Percentiles rank a stretch among this genome's conserved stretches.
Evolutionary conservation across 164 flowering plant species (phyloP).

Genomic region (Protea cynaroides): DNA sequence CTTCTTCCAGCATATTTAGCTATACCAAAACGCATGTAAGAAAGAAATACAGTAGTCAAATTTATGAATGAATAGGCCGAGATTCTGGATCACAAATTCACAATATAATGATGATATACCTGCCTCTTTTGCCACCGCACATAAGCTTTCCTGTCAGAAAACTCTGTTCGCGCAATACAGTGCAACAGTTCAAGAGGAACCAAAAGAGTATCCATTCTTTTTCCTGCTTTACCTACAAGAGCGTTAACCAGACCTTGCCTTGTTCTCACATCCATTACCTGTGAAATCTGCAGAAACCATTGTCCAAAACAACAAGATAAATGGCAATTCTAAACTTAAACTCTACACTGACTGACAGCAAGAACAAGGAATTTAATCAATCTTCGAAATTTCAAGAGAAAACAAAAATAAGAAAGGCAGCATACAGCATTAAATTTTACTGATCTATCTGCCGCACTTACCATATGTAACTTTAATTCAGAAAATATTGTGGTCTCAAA

Average conservation of each 20-base stretch:
- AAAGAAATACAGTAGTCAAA: background rate
- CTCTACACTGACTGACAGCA: background rate
- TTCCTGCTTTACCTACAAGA: slow-evolving; percentile 83
- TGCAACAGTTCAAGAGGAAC: slow-evolving; percentile 86
- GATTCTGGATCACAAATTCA: too few species aligned
- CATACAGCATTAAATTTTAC: too few species aligned
- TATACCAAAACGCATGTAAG: slow-evolving; percentile 26
- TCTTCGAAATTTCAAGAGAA: too few species aligned
- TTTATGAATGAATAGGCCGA: too few species aligned
- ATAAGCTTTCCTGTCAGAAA: slow-evolving; percentile 90
- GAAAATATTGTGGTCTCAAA: too few species aligned
- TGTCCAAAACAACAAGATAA: background rate
- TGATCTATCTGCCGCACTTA: too few species aligned
- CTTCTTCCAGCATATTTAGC: slow-evolving; percentile 94
- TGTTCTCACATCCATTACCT: slow-evolving; percentile 88
- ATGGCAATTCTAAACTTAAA: background rate
- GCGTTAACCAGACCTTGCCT: slow-evolving; percentile 89
- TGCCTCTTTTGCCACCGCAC: slow-evolving; percentile 98
- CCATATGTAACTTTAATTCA: too few species aligned
- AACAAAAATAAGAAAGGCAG: too few species aligned
- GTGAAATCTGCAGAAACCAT: slow-evolving; percentile 59
- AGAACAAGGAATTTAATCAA: too few species aligned
- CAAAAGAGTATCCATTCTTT: slow-evolving; percentile 92
- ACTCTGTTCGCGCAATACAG: slow-evolving; percentile 85
- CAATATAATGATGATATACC: slow-evolving; percentile 28